Conservation (phyloP, 352 stramenopile species). For the Hyaloperonospora brassicae region DNA sequence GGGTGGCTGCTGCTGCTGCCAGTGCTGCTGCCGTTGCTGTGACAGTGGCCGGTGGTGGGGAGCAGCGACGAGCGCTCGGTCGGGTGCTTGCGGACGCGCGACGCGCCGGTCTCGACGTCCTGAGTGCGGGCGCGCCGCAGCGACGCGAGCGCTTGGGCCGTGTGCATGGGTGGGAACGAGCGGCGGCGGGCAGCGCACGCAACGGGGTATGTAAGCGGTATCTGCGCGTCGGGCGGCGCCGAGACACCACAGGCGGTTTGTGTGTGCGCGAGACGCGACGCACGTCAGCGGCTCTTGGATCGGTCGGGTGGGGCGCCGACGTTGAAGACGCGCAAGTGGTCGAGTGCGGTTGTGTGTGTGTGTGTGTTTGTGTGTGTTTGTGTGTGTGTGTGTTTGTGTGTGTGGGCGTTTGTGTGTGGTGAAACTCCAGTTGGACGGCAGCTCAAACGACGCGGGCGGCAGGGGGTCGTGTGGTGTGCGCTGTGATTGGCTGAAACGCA, state of each 20-base stretch:
- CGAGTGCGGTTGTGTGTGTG: too few species aligned
- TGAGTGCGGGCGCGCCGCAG: slow-evolving; percentile 46
- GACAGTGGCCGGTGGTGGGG: slow-evolving; percentile 12
- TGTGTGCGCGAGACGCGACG: too few species aligned
- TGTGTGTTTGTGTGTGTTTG: too few species aligned
- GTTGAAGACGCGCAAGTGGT: too few species aligned
- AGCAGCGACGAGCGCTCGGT: slow-evolving; percentile 37
- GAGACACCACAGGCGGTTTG: too few species aligned
- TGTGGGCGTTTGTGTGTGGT: background rate
- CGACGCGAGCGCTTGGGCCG: slow-evolving; percentile 48
- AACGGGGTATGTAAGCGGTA: slow-evolving; percentile 14
- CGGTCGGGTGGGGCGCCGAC: too few species aligned
- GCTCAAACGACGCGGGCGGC: too few species aligned
- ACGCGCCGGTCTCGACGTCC: slow-evolving; percentile 19
- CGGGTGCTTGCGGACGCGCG: slow-evolving; percentile 17
- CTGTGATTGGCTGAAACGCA: too few species aligned
- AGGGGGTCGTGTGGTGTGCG: too few species aligned
- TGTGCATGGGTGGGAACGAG: slow-evolving; percentile 38
- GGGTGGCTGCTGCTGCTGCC: slow-evolving; percentile 4
- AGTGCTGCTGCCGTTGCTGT: slow-evolving; percentile 4
- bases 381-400: too few species aligned
- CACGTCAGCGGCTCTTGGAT: too few species aligned
- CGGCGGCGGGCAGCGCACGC: slow-evolving; percentile 5
- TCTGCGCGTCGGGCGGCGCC: too few species aligned
- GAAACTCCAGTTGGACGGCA: background rate